Evolutionary conservation across 371 early-diverging fungal genomes (phyloP).

Genomic region (Mortierella sp.): DNA sequence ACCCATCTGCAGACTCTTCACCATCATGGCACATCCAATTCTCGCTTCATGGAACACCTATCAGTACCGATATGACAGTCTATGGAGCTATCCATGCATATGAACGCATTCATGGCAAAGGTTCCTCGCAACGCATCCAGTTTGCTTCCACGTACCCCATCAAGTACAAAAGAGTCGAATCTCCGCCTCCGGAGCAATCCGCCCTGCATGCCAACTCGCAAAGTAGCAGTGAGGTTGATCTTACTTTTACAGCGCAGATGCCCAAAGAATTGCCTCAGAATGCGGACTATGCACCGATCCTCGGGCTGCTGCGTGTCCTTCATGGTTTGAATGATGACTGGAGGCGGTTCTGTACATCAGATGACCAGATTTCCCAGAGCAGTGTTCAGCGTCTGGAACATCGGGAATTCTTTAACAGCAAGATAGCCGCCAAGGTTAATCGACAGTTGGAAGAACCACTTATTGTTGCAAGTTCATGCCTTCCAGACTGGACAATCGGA

Average conservation of each 20-base stretch:
- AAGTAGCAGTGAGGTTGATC: conserved; percentile 37
- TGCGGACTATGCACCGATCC: conserved; percentile 57
- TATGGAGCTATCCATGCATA: conserved; percentile 72
- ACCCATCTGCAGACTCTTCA: conserved; percentile 11
- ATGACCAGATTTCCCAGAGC: conserved; percentile 24
- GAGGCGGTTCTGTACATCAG: conserved; percentile 59
- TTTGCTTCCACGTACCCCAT: conserved; percentile 67
- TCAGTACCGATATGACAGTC: conserved; percentile 67
- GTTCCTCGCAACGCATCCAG: conserved; percentile 50
- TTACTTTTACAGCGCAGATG: conserved; percentile 38
- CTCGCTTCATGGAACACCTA: conserved; percentile 58
- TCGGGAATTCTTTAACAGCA: conserved; percentile 78
- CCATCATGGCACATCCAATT: conserved; percentile 64
- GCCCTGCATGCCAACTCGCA: conserved; percentile 2
- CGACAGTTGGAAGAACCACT: conserved; percentile 90
- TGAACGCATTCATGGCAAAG: conserved; percentile 50
- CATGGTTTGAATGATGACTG: conserved; percentile 63
- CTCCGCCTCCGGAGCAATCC: conserved; percentile 23
- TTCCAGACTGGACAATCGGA: conserved; percentile 82
- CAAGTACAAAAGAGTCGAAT: conserved; percentile 56
- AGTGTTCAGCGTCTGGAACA: conserved; percentile 53
- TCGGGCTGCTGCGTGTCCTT: conserved; percentile 65
- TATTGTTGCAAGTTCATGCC: conserved; percentile 82
- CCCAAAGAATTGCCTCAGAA: conserved; percentile 33
- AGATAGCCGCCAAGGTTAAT: conserved; percentile 84